Evolutionary conservation across 75 land plant genomes (phyloP).

Genomic region (Chamaecyparis obtusa): DNA sequence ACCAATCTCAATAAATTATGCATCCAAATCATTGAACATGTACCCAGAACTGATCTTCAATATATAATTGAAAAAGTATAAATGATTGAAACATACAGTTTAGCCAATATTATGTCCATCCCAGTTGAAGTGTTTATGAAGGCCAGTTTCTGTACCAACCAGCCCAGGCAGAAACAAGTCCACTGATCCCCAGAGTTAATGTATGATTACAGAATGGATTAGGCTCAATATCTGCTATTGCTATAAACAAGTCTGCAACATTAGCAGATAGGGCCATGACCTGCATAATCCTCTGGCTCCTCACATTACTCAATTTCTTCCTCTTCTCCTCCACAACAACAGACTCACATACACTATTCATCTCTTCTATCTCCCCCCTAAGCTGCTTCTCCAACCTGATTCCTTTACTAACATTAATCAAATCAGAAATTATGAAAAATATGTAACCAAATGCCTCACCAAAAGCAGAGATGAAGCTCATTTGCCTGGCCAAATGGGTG

Average conservation of each 20-base stretch:
- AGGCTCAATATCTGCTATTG: conserved; percentile 84
- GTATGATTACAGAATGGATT: conserved; percentile 83
- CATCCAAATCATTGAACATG: background rate
- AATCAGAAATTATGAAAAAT: conserved; percentile 68
- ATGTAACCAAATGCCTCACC: conserved; percentile 88
- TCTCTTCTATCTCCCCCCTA: background rate
- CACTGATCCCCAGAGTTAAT: conserved; percentile 81
- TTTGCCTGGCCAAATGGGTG: conserved; percentile 51
- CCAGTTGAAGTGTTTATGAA: conserved; percentile 7
- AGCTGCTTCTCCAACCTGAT: conserved; percentile 38
- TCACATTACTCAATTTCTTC: conserved; percentile 34
- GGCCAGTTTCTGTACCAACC: conserved; percentile 99
- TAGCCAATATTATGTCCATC: background rate
- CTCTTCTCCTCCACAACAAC: conserved; percentile 9
- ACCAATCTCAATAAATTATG: background rate
- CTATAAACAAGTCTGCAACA: conserved; percentile 81
- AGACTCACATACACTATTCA: conserved; percentile 13
- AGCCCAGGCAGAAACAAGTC: conserved; percentile 96
- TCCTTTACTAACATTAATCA: conserved; percentile 51
- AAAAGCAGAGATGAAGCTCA: conserved; percentile 88
- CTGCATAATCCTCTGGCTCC: conserved; percentile 70
- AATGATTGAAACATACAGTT: background rate
- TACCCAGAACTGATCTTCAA: background rate
- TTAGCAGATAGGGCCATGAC: conserved; percentile 86
- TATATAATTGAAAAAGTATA: background rate